A percentile compares a stretch with the other conserved stretches of the same genome.
Evolutionary conservation across 352 stramenopile species (phyloP).

Genomic region (Pythium aphanidermatum): DNA sequence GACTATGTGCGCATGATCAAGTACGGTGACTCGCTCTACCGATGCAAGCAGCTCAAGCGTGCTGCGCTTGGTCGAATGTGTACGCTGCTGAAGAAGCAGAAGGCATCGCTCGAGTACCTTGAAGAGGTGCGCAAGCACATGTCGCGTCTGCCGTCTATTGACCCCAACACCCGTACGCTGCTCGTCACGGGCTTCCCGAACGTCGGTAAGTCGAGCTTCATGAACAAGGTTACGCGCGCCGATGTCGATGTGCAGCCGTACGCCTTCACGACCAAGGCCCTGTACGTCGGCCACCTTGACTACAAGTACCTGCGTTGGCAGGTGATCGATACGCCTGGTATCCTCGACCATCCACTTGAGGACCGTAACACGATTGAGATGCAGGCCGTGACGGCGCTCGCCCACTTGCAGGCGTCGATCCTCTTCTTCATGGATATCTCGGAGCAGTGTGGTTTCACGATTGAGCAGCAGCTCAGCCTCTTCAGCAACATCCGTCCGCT

Average conservation of each 20-base stretch:
- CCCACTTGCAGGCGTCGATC: conserved; percentile 98
- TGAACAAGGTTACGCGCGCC: conserved; percentile 99
- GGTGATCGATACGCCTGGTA: conserved; percentile 99
- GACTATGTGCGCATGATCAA: conserved; percentile 99
- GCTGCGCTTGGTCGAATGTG: conserved; percentile 99
- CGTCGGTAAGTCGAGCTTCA: conserved; percentile 99
- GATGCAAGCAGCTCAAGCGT: conserved; percentile 99
- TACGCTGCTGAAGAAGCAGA: conserved; percentile 99
- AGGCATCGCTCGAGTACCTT: conserved; percentile 97
- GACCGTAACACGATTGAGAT: conserved; percentile 99
- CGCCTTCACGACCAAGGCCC: conserved; percentile 99
- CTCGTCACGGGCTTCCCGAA: conserved; percentile 99
- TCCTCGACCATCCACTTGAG: conserved; percentile 99
- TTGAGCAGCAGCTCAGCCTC: conserved; percentile 96
- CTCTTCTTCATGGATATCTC: conserved; percentile 99
- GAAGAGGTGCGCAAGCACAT: conserved; percentile 98
- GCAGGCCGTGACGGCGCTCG: conserved; percentile 99
- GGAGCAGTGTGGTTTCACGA: conserved; percentile 98
- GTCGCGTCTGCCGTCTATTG: conserved; percentile 96
- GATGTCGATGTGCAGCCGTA: conserved; percentile 99
- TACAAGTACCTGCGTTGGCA: conserved; percentile 99
- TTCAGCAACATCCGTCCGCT: conserved; percentile 98
- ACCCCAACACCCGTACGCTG: conserved; percentile 98
- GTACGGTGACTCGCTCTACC: conserved; percentile 99
- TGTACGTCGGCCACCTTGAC: conserved; percentile 99